A percentile compares a stretch with the other conserved stretches of the same genome.
Conservation (phyloP, 306 rosid species). For the Cucumis hystrix region DNA sequence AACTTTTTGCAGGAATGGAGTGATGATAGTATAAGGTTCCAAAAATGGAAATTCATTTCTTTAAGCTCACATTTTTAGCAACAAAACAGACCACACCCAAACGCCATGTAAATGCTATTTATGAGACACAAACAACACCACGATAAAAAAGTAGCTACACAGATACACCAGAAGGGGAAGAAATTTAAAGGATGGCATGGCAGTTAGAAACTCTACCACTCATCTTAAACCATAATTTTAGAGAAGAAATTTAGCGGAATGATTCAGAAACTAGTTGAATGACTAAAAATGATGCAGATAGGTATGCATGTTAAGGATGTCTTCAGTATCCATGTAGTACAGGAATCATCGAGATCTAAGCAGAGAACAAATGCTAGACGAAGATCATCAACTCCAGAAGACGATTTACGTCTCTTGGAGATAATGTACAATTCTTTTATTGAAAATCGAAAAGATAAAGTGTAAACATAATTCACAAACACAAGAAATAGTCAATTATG, state of each 20-base stretch:
- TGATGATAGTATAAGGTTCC: slow-evolving; percentile 7
- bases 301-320: neutral
- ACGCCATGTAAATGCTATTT: slow-evolving; percentile 3
- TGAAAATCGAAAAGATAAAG: neutral
- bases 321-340: neutral
- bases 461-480: neutral
- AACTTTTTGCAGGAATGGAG: neutral
- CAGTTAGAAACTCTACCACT: slow-evolving; percentile 1
- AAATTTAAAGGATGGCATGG: neutral
- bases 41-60: slow-evolving; percentile 2
- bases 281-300: neutral
- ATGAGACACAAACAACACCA: slow-evolving; percentile 4
- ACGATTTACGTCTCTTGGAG: neutral
- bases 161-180: neutral
- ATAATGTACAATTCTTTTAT: neutral
- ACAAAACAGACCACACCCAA: slow-evolving; percentile 4
- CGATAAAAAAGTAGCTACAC: slow-evolving; percentile 4
- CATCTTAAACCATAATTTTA: neutral
- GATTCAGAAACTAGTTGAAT: neutral
- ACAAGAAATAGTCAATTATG: neutral
- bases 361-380: slow-evolving; percentile 1
- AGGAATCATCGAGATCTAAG: slow-evolving; percentile 19
- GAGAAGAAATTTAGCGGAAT: neutral
- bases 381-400: slow-evolving; percentile 15
- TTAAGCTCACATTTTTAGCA: slow-evolving; percentile 1